These are phyloP conservation scores for Phytophthora sansomeana DNA, from an alignment of 352 stramenopile species.

Conservation along the genomic window DNA sequence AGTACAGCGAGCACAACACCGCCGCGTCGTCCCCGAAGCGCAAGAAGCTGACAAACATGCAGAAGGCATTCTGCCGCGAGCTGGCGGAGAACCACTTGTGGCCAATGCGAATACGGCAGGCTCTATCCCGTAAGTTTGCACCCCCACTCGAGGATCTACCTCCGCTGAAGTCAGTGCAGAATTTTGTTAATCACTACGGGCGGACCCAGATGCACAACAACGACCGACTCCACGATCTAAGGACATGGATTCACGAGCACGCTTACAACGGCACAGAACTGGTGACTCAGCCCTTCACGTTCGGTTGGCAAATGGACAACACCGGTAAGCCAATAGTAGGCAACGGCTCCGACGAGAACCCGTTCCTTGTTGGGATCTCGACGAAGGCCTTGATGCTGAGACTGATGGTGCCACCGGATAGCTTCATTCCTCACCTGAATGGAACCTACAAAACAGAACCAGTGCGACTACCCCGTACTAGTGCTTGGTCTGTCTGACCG, in stretches of 20 bases:
- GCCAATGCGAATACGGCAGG: conserved; percentile 3
- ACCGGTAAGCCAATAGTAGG: background rate
- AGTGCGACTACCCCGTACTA: conserved; percentile 4
- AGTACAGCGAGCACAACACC: conserved; percentile 3
- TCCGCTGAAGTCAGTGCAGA: background rate
- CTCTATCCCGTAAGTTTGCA: conserved; percentile 4
- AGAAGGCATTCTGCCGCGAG: conserved; percentile 14
- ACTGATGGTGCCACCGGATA: background rate
- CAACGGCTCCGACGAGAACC: conserved; percentile 10
- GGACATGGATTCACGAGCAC: background rate
- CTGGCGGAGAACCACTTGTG: background rate
- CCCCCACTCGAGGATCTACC: background rate
- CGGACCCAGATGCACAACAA: conserved; percentile 7
- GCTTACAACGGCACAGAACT: background rate
- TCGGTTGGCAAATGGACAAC: background rate
- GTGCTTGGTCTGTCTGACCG: conserved; percentile 5
- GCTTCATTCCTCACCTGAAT: conserved; percentile 5
- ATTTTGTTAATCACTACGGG: conserved; percentile 14
- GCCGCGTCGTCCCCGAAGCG: background rate
- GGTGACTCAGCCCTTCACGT: conserved; percentile 7
- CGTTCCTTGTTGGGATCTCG: conserved; percentile 1
- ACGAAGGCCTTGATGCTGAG: conserved; percentile 5
- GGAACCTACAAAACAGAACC: conserved; percentile 16
- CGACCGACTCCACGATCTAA: conserved; percentile 5
- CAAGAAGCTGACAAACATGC: background rate